phyloP scores from a whole-genome alignment of 148 eudicot species.

The Hydrangea macrophylla region DNA sequence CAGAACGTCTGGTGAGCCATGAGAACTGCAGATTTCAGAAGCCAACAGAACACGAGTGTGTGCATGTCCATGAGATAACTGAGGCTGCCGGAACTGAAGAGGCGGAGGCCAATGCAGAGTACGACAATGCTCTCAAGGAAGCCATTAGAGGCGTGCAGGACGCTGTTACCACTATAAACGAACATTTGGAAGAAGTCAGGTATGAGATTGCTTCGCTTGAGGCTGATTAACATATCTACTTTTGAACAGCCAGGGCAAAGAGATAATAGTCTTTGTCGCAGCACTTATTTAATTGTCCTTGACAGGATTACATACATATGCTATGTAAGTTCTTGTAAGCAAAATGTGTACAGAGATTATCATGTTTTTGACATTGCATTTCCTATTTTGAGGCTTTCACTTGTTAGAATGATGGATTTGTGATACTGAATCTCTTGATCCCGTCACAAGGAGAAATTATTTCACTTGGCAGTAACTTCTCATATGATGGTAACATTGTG shows the following conservation, averaged over 20 bases:
- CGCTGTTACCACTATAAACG: slow-evolving; percentile 76
- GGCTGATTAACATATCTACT: slow-evolving; percentile 28
- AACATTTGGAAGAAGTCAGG: slow-evolving; percentile 57
- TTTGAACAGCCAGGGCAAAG: neutral
- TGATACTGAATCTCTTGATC: no score
- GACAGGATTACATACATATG: no score
- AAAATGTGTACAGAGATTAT: no score
- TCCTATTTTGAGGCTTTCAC: no score
- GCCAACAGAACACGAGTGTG: slow-evolving; percentile 72
- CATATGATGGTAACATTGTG: no score
- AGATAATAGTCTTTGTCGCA: neutral
- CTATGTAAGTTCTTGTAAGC: no score
- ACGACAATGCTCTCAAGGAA: slow-evolving; percentile 77
- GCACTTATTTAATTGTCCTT: no score
- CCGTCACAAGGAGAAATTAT: no score
- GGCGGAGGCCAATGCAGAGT: slow-evolving; percentile 97
- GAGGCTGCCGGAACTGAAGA: slow-evolving; percentile 95
- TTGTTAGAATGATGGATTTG: no score
- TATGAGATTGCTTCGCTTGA: slow-evolving; percentile 85
- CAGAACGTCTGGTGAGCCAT: slow-evolving; percentile 81
- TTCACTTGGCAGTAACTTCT: no score
- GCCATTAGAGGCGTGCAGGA: slow-evolving; percentile 87
- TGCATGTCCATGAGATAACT: slow-evolving; percentile 87
- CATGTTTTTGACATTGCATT: no score
- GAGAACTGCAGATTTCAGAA: slow-evolving; percentile 69